Percentiles rank a stretch among this genome's conserved stretches.
phyloP scores from a whole-genome alignment of 2,329 filamentous ascomycete genomes.

The Scleromitrula shiraiana region DNA sequence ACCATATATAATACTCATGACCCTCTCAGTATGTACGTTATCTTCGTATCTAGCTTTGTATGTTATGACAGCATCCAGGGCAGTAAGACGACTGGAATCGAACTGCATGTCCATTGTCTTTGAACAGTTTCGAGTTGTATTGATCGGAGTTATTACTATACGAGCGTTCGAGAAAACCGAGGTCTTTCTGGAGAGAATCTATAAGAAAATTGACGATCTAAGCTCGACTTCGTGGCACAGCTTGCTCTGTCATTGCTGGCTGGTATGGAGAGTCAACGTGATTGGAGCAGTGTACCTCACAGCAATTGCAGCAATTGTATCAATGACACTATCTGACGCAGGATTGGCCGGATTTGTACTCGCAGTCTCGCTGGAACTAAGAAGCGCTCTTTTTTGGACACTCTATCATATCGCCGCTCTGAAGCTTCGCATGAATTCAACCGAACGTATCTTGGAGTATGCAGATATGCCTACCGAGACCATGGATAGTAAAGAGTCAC shows the following conservation, averaged over 20 bases:
- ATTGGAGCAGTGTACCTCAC: conserved; percentile 61
- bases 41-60: conserved; percentile 3
- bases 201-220: conserved; percentile 57
- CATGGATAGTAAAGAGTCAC: conserved; percentile 51
- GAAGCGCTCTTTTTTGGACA: conserved; percentile 52
- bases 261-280: conserved; percentile 28
- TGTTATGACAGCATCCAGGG: conserved; percentile 53
- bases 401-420: conserved; percentile 60
- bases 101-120: conserved; percentile 70
- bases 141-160: conserved; percentile 65
- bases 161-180: conserved; percentile 63
- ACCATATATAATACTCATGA: conserved; percentile 47
- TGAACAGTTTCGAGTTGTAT: conserved; percentile 57
- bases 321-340: conserved; percentile 53
- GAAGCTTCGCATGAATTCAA: conserved; percentile 74
- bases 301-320: conserved; percentile 55
- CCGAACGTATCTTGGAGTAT: conserved; percentile 69
- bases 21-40: not conserved
- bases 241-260: conserved; percentile 27
- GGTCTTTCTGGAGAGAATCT: conserved; percentile 60
- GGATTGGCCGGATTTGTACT: conserved; percentile 67
- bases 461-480: conserved; percentile 57
- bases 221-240: conserved; percentile 57
- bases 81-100: conserved; percentile 68
- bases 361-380: conserved; percentile 63